Percentiles rank a stretch among this genome's conserved stretches.
Evolutionary conservation across 2,329 filamentous ascomycete genomes (phyloP).

Genomic region (Fusarium graminum): DNA sequence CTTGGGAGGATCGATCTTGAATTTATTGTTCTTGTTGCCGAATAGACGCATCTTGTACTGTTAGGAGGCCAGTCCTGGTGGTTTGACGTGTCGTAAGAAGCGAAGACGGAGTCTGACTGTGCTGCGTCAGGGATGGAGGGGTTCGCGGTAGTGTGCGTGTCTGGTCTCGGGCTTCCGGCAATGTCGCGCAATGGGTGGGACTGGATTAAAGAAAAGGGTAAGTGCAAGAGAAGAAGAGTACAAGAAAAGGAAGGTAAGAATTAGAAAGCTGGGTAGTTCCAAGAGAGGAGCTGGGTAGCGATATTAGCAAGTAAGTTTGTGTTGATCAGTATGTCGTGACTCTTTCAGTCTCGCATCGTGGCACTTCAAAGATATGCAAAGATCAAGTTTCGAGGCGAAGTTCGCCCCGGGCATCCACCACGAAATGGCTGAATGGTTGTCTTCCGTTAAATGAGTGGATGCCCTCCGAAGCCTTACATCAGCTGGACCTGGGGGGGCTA

Average conservation of each 20-base stretch:
- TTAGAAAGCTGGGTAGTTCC: conserved; percentile 5
- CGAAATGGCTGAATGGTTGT: conserved; percentile 31
- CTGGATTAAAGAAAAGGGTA: conserved; percentile 37
- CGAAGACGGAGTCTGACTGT: conserved; percentile 26
- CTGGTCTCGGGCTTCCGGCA: conserved; percentile 41
- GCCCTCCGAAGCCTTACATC: conserved; percentile 38
- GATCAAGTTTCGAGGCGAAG: conserved; percentile 40
- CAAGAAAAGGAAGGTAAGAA: conserved; percentile 31
- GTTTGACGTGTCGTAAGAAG: conserved; percentile 7
- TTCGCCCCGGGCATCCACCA: conserved; percentile 30
- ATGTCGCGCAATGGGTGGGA: conserved; percentile 47
- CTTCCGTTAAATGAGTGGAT: conserved; percentile 35
- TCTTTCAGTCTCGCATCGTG: conserved; percentile 46
- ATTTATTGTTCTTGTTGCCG: conserved; percentile 61
- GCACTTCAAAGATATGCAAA: conserved; percentile 39
- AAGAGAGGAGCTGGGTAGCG: conserved; percentile 20
- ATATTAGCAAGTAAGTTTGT: conserved; percentile 9
- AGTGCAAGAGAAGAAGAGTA: conserved; percentile 38
- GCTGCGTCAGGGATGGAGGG: conserved; percentile 48
- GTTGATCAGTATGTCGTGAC: conserved; percentile 22
- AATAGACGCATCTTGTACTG: conserved; percentile 56
- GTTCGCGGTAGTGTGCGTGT: conserved; percentile 51
- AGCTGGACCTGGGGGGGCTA: conserved; percentile 19
- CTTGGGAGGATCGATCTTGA: conserved; percentile 64
- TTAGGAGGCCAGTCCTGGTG: conserved; percentile 27